A percentile compares a stretch with the other conserved stretches of the same genome.
phyloP scores from a whole-genome alignment of 225 moss, liverwort and hornwort species.

The Neckera pumila region DNA sequence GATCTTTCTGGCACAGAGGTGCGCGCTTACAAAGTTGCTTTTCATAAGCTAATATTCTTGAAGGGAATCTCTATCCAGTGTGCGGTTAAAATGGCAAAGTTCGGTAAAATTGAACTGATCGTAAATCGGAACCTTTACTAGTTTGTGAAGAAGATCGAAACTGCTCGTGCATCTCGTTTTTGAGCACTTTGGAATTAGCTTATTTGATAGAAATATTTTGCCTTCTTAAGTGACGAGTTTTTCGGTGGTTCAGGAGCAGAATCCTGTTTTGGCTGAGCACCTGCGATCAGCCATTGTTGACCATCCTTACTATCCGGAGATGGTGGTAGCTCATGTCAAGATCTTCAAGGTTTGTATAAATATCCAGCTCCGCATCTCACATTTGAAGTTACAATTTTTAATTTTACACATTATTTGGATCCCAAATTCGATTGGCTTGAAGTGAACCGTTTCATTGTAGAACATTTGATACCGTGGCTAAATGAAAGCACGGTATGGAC shows the following conservation, averaged over 20 bases:
- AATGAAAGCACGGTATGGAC: background rate
- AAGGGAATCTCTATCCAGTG: background rate
- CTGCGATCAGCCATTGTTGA: constrained; percentile 16
- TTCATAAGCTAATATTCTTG: background rate
- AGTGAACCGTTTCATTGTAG: background rate
- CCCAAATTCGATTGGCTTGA: background rate
- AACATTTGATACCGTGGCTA: background rate
- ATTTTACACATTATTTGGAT: background rate
- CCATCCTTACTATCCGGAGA: constrained; percentile 27
- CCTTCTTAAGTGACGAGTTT: background rate
- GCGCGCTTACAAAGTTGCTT: background rate
- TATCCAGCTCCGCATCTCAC: background rate
- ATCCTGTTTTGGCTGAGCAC: background rate
- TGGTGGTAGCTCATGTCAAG: constrained; percentile 28
- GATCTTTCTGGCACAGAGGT: background rate
- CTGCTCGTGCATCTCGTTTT: background rate
- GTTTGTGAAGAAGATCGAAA: background rate
- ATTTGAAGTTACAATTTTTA: background rate
- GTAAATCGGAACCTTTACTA: background rate
- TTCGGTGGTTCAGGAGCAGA: background rate
- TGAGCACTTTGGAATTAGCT: background rate
- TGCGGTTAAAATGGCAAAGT: background rate
- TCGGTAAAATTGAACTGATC: background rate
- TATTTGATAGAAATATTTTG: background rate
- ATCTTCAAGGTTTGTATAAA: constrained; percentile 22